These are phyloP conservation scores for Arthroderma sp. DNA, from an alignment of 2,329 filamentous ascomycete genomes.

Conservation along the genomic window DNA sequence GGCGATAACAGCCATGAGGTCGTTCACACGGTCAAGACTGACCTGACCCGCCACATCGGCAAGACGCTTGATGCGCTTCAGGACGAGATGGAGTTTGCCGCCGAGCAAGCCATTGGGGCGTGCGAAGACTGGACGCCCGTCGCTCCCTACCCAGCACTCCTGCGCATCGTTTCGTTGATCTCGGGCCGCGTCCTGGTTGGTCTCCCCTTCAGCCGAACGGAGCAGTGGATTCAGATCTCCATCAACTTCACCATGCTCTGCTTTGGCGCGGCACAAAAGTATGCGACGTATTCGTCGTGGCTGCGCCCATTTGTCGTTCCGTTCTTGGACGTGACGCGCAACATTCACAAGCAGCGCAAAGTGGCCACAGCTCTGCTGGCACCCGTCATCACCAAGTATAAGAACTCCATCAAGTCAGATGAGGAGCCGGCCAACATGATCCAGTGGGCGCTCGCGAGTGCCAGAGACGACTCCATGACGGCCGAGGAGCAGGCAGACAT, in stretches of 20 bases:
- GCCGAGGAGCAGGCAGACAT: background rate
- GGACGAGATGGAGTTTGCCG: background rate
- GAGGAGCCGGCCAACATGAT: background rate
- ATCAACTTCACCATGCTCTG: background rate
- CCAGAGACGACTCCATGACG: background rate
- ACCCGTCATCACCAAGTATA: background rate
- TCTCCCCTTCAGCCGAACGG: background rate
- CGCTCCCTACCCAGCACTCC: background rate
- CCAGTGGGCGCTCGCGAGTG: background rate
- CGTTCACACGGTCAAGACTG: background rate
- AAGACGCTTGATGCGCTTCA: background rate
- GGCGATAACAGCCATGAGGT: background rate
- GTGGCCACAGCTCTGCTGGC: background rate
- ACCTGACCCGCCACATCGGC: background rate
- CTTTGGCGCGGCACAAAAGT: background rate
- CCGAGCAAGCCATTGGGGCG: background rate
- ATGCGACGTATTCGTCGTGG: background rate
- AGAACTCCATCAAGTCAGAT: background rate
- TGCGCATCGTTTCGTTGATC: background rate
- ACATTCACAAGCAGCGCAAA: background rate
- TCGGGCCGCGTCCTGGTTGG: background rate
- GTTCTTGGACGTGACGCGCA: background rate
- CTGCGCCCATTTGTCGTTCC: background rate
- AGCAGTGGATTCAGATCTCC: background rate
- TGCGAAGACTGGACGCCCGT: background rate